phyloP scores from a whole-genome alignment of 176 grass and related monocot species.

The Aegilops sharonensis region DNA sequence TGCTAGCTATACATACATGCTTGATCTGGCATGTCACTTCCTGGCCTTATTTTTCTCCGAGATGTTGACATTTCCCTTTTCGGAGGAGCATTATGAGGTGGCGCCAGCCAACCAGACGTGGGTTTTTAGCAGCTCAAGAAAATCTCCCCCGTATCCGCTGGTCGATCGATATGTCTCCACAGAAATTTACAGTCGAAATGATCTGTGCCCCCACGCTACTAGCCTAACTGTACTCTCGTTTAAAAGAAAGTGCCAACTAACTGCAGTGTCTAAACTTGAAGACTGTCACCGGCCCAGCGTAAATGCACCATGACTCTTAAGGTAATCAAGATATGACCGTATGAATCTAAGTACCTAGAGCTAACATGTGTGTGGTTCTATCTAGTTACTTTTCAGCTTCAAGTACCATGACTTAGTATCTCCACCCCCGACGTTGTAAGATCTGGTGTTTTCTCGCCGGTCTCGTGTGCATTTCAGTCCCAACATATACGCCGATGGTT shows the following conservation, averaged over 20 bases:
- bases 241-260: not conserved
- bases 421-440: not conserved
- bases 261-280: not conserved
- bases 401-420: not conserved
- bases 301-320: not conserved
- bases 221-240: not conserved
- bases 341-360: too few species aligned
- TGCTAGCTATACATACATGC: conserved; percentile 1
- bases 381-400: not conserved
- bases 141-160: too few species aligned
- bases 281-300: not conserved
- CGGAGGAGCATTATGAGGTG: conserved; percentile 11
- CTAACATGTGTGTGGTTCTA: not conserved
- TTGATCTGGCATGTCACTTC: conserved; percentile 42
- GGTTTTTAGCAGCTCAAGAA: not conserved
- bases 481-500: not conserved
- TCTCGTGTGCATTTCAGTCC: not conserved
- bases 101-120: not conserved
- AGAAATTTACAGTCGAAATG: not conserved
- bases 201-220: not conserved
- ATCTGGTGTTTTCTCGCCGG: not conserved
- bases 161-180: too few species aligned
- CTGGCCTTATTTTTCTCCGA: not conserved
- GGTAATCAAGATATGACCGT: not conserved
- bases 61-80: conserved; percentile 2